These are phyloP conservation scores for Sclerotinia glacialis DNA, from an alignment of 2,329 filamentous ascomycete genomes.

Conservation along the genomic window DNA sequence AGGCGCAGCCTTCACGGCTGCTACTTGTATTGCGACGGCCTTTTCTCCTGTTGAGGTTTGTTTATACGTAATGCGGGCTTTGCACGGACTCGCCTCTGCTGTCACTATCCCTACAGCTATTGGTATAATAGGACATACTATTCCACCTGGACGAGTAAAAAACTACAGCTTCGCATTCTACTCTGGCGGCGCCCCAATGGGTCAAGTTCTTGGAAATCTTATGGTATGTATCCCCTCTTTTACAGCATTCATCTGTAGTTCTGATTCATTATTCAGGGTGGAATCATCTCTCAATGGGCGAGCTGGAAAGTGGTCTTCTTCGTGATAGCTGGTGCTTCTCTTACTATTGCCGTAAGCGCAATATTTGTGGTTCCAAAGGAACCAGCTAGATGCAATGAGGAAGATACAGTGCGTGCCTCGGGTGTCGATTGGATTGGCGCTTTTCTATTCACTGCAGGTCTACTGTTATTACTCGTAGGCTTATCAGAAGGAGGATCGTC, in stretches of 20 bases:
- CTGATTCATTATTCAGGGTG: slow-evolving; percentile 48
- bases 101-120: slow-evolving; percentile 70
- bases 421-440: slow-evolving; percentile 67
- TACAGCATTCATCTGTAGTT: background rate
- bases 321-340: slow-evolving; percentile 58
- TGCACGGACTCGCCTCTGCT: slow-evolving; percentile 60
- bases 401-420: slow-evolving; percentile 36
- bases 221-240: slow-evolving; percentile 23
- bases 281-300: slow-evolving; percentile 59
- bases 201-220: slow-evolving; percentile 60
- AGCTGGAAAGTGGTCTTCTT: slow-evolving; percentile 69
- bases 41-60: slow-evolving; percentile 65
- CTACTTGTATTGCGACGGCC: slow-evolving; percentile 57
- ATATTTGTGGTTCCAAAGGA: slow-evolving; percentile 59
- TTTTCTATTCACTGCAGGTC: slow-evolving; percentile 57
- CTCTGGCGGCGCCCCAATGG: slow-evolving; percentile 62
- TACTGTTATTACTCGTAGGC: slow-evolving; percentile 63
- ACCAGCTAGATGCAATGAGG: slow-evolving; percentile 34
- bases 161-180: slow-evolving; percentile 69
- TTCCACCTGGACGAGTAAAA: slow-evolving; percentile 64
- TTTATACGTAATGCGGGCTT: slow-evolving; percentile 63
- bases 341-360: slow-evolving; percentile 54
- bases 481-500: slow-evolving; percentile 68
- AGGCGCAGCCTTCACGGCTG: slow-evolving; percentile 58
- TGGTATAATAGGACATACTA: slow-evolving; percentile 66